A percentile compares a stretch with the other conserved stretches of the same genome.
Evolutionary conservation across 257 asterid genomes (phyloP).

Genomic region (Scutellaria galericulata): DNA sequence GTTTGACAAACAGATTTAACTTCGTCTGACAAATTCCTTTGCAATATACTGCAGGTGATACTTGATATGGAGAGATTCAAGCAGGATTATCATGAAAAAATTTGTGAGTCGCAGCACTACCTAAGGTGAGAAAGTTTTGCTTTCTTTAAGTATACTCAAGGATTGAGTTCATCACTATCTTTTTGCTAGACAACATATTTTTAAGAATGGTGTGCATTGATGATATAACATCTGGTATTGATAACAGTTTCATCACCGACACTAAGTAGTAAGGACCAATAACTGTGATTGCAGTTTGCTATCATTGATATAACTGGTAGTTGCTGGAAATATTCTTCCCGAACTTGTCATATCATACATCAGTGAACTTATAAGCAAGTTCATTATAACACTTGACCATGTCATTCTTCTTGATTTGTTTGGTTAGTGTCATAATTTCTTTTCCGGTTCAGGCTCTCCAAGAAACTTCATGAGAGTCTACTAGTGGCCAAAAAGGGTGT

Average conservation of each 20-base stretch:
- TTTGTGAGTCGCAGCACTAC: constrained; percentile 63
- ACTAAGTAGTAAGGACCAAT: constrained; percentile 10
- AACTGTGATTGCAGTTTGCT: constrained; percentile 20
- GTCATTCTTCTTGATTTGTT: constrained; percentile 24
- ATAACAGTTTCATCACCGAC: not conserved
- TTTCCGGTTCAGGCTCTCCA: constrained; percentile 63
- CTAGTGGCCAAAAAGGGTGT: constrained; percentile 54
- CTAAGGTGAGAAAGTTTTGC: constrained; percentile 60
- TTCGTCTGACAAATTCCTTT: constrained; percentile 28
- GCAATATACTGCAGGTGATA: constrained; percentile 69
- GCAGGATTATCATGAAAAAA: constrained; percentile 69
- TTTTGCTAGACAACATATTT: not conserved
- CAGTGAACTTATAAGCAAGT: not conserved
- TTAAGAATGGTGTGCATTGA: not conserved
- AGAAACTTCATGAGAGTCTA: constrained; percentile 65
- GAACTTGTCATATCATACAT: constrained; percentile 1
- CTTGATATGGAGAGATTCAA: constrained; percentile 95
- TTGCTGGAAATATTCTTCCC: constrained; percentile 20
- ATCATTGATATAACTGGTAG: constrained; percentile 11
- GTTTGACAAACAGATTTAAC: constrained; percentile 21
- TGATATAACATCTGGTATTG: constrained; percentile 2
- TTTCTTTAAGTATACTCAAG: constrained; percentile 21
- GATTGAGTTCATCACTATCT: constrained; percentile 4
- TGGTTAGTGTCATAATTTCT: constrained; percentile 18
- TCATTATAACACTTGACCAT: constrained; percentile 13